Evolutionary conservation across 1,139 yeast species (phyloP), one percentile per base, ranked within the genome.

Genomic region (Yamadazyma triangularis): DNA sequence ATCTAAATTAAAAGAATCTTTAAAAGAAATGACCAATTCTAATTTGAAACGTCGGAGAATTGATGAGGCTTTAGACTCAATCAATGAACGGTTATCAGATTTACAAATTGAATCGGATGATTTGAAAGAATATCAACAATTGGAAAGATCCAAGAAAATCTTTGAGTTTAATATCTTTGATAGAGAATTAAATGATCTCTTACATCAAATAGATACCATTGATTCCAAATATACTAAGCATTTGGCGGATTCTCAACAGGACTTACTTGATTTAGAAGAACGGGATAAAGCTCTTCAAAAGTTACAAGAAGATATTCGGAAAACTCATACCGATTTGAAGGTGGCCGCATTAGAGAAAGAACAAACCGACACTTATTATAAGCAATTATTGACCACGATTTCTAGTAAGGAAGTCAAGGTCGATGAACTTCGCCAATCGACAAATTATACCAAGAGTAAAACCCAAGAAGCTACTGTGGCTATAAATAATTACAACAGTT

Each of bases 81-180:
- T 91, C 28, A 79, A 81, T 37, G 80, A 73, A 26, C 70, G 95
- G 43, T 65, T 91, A 27, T 63, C 73, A 3, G 96, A 87, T 51
- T 71, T 91, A 42, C 87, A 84, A 49, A 71, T 80, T 33, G 98
- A 91, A 53, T 82, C 84, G 35, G 71, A 74, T 29, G 95, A 87
- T 46, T 65, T 89, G 42, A 77, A 76, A 42, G 71, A 74, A 33
- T 87, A 67, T 50, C 95, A 85, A 48, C 61, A 60, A 23, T 63
- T 80, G 30, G 94, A 85, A 45, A 77, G 74, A 39, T 71, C 71
- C 35, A 77, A 84, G 43, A 83, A 87, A 48, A 72, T 82, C 20
- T 66, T 76, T 21, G 95, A 88, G 44, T 89, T 77, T 53, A 79
- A 84, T 26, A 61, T 88, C 12, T 78, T 79, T 44, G 94, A 85